Conservation (phyloP, 306 rosid genomes). For the Prunus dulcis region DNA sequence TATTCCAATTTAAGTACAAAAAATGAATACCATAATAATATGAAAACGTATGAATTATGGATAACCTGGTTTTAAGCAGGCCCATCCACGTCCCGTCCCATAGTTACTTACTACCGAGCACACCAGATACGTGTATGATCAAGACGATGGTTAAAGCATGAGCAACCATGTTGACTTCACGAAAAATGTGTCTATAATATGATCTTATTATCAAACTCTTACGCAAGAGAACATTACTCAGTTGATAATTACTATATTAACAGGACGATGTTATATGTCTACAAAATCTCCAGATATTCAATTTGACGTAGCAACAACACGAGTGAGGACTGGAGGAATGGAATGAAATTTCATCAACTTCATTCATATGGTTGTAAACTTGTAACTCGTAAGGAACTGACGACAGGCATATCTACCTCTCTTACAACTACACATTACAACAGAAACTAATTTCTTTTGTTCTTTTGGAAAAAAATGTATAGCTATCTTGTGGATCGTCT, state of each 20-base stretch:
- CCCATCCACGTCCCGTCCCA: too few species aligned
- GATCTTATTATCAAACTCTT: not conserved
- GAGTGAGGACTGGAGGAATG: not conserved
- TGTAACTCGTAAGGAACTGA: not conserved
- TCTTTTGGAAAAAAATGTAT: not conserved
- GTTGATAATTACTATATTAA: not conserved
- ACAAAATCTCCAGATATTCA: not conserved
- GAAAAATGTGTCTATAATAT: too few species aligned
- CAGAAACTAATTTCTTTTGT: not conserved
- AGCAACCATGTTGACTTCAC: too few species aligned
- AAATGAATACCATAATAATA: not conserved
- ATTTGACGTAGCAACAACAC: not conserved
- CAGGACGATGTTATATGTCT: not conserved
- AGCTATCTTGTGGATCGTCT: not conserved
- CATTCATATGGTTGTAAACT: not conserved
- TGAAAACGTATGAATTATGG: too few species aligned
- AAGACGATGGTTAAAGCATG: too few species aligned
- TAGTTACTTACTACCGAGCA: too few species aligned
- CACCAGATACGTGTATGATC: too few species aligned
- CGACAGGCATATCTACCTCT: not conserved
- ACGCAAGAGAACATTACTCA: not conserved
- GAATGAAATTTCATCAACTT: not conserved
- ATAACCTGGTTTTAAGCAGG: too few species aligned
- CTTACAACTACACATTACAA: slow-evolving; percentile 3
- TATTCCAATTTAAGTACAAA: not conserved